Evolutionary conservation across 2,329 filamentous ascomycete genomes (phyloP).

Genomic region (Bretziella fagacearum): DNA sequence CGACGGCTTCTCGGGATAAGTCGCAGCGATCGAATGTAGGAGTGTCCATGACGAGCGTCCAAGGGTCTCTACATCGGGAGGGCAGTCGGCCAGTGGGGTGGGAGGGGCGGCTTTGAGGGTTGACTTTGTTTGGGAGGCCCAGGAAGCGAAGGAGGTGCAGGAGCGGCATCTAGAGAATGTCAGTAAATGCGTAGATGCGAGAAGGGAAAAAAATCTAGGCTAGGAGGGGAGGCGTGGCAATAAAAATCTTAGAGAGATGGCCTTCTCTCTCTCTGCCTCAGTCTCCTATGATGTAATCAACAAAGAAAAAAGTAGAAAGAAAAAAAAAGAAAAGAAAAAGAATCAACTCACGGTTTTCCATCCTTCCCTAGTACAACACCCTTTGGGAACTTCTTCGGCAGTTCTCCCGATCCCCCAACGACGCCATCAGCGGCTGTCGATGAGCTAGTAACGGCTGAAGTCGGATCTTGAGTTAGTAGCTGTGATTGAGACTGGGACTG

Average conservation of each 20-base stretch:
- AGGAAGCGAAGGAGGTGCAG: conserved; percentile 51
- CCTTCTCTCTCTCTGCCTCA: too few species aligned
- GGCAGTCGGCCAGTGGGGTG: conserved; percentile 52
- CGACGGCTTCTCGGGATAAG: conserved; percentile 59
- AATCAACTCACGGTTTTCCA: conserved; percentile 57
- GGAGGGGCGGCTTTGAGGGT: conserved; percentile 23
- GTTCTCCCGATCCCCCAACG: conserved; percentile 17
- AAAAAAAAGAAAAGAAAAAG: too few species aligned
- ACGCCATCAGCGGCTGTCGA: conserved; percentile 8
- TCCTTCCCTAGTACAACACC: conserved; percentile 62
- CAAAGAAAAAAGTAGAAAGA: too few species aligned
- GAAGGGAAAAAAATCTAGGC: too few species aligned
- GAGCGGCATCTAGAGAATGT: conserved; percentile 42
- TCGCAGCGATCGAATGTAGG: conserved; percentile 76
- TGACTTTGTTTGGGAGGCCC: conserved; percentile 36
- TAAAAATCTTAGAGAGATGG: too few species aligned
- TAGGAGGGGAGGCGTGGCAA: too few species aligned
- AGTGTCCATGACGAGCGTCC: conserved; percentile 87
- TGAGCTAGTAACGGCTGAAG: background rate
- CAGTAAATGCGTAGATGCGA: background rate
- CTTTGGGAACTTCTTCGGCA: conserved; percentile 43
- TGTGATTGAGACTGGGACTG: too few species aligned
- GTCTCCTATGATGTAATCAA: too few species aligned
- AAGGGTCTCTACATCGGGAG: conserved; percentile 73
- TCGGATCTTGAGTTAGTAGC: background rate